phyloP scores from a whole-genome alignment of 2,329 filamentous ascomycete species.

The Polychaeton citri region DNA sequence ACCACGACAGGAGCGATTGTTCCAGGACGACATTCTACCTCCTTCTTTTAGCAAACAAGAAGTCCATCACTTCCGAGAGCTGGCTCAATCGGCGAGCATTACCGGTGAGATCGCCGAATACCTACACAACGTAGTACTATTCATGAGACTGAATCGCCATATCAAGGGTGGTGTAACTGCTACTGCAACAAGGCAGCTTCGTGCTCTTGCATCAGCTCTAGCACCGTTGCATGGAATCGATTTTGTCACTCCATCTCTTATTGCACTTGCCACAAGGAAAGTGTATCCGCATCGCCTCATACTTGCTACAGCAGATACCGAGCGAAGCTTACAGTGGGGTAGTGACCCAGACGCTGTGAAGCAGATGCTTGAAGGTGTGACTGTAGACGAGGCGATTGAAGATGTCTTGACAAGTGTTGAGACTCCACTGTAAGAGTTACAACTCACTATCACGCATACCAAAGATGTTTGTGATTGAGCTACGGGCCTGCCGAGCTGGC shows the following conservation, averaged over 20 bases:
- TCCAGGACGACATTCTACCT: conserved; percentile 20
- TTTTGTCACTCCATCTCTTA: conserved; percentile 72
- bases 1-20: conserved; percentile 22
- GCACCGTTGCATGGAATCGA: conserved; percentile 69
- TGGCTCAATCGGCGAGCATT: conserved; percentile 46
- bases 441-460: too few relatives aligned
- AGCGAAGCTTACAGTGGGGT: conserved; percentile 88
- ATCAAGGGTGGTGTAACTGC: conserved; percentile 68
- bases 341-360: conserved; percentile 61
- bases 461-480: too few relatives aligned
- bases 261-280: conserved; percentile 71
- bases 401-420: conserved; percentile 45
- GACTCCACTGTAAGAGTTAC: conserved; percentile 31
- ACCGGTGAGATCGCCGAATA: conserved; percentile 72
- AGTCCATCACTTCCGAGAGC: conserved; percentile 47
- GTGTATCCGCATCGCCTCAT: conserved; percentile 75
- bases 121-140: conserved; percentile 74
- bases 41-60: conserved; percentile 9
- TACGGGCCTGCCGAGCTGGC: too few relatives aligned
- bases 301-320: conserved; percentile 54
- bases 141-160: conserved; percentile 76
- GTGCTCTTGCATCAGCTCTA: conserved; percentile 43
- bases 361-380: conserved; percentile 47
- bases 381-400: conserved; percentile 43
- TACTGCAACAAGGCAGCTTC: conserved; percentile 62